These are phyloP conservation scores for Fusarium coicis DNA, from an alignment of 2,329 filamentous ascomycete species.

Conservation along the genomic window DNA sequence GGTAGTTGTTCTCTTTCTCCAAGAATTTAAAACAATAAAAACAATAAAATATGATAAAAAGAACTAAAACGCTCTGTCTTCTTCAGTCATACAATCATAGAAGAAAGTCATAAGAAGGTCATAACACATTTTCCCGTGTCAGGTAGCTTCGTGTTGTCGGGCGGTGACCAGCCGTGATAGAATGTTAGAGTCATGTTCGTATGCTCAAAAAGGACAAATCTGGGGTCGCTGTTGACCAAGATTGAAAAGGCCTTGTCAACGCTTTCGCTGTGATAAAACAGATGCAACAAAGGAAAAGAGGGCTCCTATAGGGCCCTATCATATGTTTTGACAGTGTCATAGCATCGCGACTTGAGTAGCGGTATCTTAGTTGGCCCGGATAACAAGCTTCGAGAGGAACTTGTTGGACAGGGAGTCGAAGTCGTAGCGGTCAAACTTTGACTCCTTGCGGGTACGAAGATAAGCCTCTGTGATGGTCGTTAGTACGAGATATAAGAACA, in stretches of 20 bases:
- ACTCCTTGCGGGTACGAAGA: conserved; percentile 79
- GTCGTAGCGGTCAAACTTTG: conserved; percentile 89
- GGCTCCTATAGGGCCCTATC: conserved; percentile 10
- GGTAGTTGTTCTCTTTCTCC: conserved; percentile 30
- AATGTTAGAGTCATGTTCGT: conserved; percentile 45
- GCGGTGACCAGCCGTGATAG: conserved; percentile 50
- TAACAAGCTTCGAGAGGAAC: conserved; percentile 95
- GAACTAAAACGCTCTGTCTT: conserved; percentile 47
- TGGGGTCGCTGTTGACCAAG: conserved; percentile 47
- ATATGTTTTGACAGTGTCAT: conserved; percentile 32
- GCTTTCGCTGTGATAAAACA: conserved; percentile 57
- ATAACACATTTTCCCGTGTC: conserved; percentile 50
- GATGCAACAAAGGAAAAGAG: conserved; percentile 46
- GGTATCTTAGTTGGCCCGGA: conserved; percentile 80
- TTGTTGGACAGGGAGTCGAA: conserved; percentile 98
- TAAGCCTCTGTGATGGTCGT: conserved; percentile 75
- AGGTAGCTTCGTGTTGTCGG: conserved; percentile 47
- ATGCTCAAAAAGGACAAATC: conserved; percentile 42
- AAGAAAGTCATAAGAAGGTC: conserved; percentile 53
- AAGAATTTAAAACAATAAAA: conserved; percentile 22
- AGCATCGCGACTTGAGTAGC: conserved; percentile 16
- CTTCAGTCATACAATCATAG: conserved; percentile 57
- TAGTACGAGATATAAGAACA: conserved; percentile 23
- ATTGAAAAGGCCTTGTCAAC: conserved; percentile 54
- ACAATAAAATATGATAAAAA: conserved; percentile 43